Base-by-base conservation (phyloP, 176 grass and related monocot species). In the Zea luxurians region DNA sequence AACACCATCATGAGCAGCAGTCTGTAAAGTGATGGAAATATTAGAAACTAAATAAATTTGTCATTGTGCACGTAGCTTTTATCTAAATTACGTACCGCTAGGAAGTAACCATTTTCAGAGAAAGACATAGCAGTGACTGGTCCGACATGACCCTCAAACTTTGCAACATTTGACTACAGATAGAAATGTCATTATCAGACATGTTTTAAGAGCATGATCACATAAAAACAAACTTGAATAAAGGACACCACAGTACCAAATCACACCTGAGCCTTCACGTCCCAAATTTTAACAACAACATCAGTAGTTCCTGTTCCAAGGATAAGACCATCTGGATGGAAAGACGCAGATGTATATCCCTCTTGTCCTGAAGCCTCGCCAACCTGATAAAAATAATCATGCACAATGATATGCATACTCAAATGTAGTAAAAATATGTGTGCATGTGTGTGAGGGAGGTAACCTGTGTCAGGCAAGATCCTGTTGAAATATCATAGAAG, bases 91-190 rank as follows among this genome's bases (percentile, higher is more conserved):
- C 92, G 7, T 89, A 99, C 96, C 84, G 96, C 96, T 76, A 99
- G 88, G 79, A 99, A 99, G 84, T 99, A 99, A 77, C 96, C 96
- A 89, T 99, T 99, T 88, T 99, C 96, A 54, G 96, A 99, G 67
- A 99, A 99, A 18, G 96, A 96, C 90, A 99, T 85, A 75, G 96
- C 92, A 67, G 92, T 96, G 16, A 99, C 96, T 66, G 90, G 76
- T 76, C 96, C 96, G 37, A 78, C 62, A 89, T 99, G 96, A 36
- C 96, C 96, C 66, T 96, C 86, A 82, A 99, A 99, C 62, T 85
- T 96, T n/a, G 96, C 88, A n/a, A n/a, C n/a, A n/a, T n/a, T n/a
- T n/a, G n/a, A n/a, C n/a, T n/a, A n/a, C n/a, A n/a, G n/a, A n/a
- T n/a, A n/a, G n/a, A n/a, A n/a, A n/a, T n/a, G n/a, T n/a, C n/a